Evolutionary conservation across 2,329 filamentous ascomycete genomes (phyloP), one percentile per base, ranked within the genome.

Genomic region (Zasmidium citrigriseum): DNA sequence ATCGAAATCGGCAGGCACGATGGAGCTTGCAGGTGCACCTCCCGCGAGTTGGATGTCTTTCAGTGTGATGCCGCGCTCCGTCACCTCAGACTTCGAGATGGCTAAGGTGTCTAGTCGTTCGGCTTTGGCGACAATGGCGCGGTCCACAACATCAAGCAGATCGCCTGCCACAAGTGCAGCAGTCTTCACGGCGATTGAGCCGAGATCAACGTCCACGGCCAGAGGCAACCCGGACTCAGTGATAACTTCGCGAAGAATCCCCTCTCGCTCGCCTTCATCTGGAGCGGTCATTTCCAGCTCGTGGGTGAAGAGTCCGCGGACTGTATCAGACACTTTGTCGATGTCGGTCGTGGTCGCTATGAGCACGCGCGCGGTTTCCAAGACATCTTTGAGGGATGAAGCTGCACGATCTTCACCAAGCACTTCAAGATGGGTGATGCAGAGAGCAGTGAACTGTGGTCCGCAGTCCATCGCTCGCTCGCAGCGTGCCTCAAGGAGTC

Each of bases 311-410:
- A 98, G 80, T 11, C 91, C 91, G 54, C 95, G 86, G 20, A 98
- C 87, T 0, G 90, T 90, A 68, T 97, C 93, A 0, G 93, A 90
- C 1, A 99, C 86, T 73, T 98, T 96, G 71, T 98, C 95, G 0
- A 97, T 87, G 66, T 98, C 93, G 5, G 92, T 96, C 0, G 93
- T 97, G 0, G 95, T 99, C 0, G 95, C 93, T 66, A 99, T 87
- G 22, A 99, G 77, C 2, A 98, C 90, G 55, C 95, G 82, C 2
- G 87, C 86, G 48, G 89, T 88, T n/a, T 85, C 81, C 21, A 97
- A 76, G 2, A 98, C 87, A 61, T 96, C 90, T 70, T 91, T 90
- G 70, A 99, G 81, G 0, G 91, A 90, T 3, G 89, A 84, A 18
- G 91, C 86, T 80, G 98, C 97, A 38, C 93, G 86, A 72, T 98